Conservation (phyloP, 2,329 filamentous ascomycete species). For the Paracoccidioides brasiliensis region DNA sequence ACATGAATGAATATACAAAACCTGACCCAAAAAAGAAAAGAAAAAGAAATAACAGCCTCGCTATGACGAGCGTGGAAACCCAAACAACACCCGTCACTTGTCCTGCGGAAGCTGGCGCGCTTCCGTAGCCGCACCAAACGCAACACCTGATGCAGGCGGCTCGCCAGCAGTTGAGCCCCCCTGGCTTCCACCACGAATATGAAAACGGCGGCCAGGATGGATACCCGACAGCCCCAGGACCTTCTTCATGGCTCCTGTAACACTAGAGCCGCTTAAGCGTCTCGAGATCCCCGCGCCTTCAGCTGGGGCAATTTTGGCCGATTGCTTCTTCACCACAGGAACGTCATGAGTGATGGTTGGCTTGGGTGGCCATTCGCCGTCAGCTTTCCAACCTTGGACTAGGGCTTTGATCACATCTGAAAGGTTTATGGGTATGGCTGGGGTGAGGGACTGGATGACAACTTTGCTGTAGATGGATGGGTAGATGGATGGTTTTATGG, state of each 20-base stretch:
- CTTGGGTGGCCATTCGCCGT: conserved; percentile 82
- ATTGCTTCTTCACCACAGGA: conserved; percentile 5
- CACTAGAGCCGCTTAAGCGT: conserved; percentile 18
- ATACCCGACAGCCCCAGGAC: conserved; percentile 26
- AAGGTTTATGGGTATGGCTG: conserved; percentile 79
- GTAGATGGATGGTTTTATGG: conserved; percentile 62
- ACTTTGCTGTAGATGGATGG: conserved; percentile 81
- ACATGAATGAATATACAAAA: background rate
- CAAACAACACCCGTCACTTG: background rate
- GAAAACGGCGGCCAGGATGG: conserved; percentile 23
- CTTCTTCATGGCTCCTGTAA: conserved; percentile 30
- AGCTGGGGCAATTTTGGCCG: conserved; percentile 2
- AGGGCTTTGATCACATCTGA: conserved; percentile 66
- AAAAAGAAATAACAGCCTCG: background rate
- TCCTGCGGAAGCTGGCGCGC: background rate
- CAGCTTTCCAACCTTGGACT: conserved; percentile 82
- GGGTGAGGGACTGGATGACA: conserved; percentile 64
- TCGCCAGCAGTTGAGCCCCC: background rate
- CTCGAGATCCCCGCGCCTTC: conserved; percentile 13
- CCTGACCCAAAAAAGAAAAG: background rate
- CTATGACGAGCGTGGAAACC: background rate
- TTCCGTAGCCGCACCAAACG: no score
- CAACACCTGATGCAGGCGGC: background rate
- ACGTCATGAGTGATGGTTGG: conserved; percentile 28
- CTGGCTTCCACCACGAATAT: conserved; percentile 24